These are phyloP conservation scores for Daldinia vernicosa DNA, from an alignment of 495 filamentous ascomycete genomes.

Conservation along the genomic window DNA sequence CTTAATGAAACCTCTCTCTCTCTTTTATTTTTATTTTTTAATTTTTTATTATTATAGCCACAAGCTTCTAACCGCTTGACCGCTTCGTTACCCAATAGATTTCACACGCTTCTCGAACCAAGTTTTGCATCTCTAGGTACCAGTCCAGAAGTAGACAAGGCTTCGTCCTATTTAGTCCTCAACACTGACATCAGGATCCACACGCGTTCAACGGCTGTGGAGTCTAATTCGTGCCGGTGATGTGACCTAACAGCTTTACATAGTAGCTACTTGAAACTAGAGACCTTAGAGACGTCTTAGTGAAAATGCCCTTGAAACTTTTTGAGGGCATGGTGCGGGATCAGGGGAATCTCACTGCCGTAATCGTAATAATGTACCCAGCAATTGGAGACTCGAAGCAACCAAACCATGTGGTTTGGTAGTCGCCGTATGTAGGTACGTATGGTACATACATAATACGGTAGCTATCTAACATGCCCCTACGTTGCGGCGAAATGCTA, in stretches of 20 bases:
- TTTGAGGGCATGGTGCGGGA: slow-evolving; percentile 33
- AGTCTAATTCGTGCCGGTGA: slow-evolving; percentile 36
- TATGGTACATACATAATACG: background rate
- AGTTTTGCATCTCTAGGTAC: slow-evolving; percentile 23
- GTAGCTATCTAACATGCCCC: slow-evolving; percentile 12
- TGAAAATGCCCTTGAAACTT: slow-evolving; percentile 33
- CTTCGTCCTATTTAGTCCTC: slow-evolving; percentile 31
- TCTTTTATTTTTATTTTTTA: background rate
- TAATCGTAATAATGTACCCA: slow-evolving; percentile 19
- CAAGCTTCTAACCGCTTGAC: slow-evolving; percentile 27
- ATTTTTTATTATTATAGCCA: slow-evolving; percentile 14
- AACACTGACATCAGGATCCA: slow-evolving; percentile 41
- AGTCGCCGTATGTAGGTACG: slow-evolving; percentile 30
- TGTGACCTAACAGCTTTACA: slow-evolving; percentile 1
- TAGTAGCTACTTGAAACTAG: background rate
- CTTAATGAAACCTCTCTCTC: slow-evolving; percentile 1
- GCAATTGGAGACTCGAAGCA: slow-evolving; percentile 40
- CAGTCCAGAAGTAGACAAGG: slow-evolving; percentile 34
- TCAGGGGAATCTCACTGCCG: slow-evolving; percentile 38
- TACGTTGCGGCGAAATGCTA: slow-evolving; percentile 39
- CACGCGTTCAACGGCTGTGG: slow-evolving; percentile 30
- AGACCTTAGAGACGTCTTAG: background rate
- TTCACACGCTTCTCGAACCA: slow-evolving; percentile 33
- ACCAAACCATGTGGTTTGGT: slow-evolving; percentile 50
- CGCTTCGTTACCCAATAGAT: slow-evolving; percentile 26